A percentile compares a stretch with the other conserved stretches of the same genome.
These are phyloP conservation scores for Syzygium aqueum DNA, from an alignment of 345 rosid species.

Conservation along the genomic window DNA sequence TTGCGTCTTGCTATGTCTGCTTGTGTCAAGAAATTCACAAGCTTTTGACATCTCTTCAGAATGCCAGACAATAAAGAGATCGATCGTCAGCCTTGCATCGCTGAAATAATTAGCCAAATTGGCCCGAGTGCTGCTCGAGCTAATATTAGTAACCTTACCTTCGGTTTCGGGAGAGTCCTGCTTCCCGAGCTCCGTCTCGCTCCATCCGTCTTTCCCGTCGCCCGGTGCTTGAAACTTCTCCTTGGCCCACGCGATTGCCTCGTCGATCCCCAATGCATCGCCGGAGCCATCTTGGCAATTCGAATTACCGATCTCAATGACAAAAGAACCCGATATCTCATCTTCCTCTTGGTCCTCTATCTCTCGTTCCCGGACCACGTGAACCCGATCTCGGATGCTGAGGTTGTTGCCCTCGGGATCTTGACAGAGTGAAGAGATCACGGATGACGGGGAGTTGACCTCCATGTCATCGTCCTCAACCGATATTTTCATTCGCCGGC, in stretches of 20 bases:
- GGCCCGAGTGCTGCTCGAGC: not conserved
- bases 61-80: not conserved
- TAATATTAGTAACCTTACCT: conserved; percentile 12
- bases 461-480: conserved; percentile 54
- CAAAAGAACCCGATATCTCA: conserved; percentile 75
- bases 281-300: conserved; percentile 21
- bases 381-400: not conserved
- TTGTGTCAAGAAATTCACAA: not conserved
- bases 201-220: conserved; percentile 5
- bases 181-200: not conserved
- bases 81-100: not conserved
- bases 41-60: not conserved
- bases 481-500: conserved; percentile 24
- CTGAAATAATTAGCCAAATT: not conserved
- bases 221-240: conserved; percentile 35
- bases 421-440: conserved; percentile 57
- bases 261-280: conserved; percentile 53
- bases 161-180: conserved; percentile 6
- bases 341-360: conserved; percentile 17
- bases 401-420: conserved; percentile 18
- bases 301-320: conserved; percentile 74
- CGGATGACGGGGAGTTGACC: conserved; percentile 63
- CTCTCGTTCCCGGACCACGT: not conserved
- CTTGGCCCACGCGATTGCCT: conserved; percentile 69
- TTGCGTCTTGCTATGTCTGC: not conserved